Percentiles rank a stretch among this genome's conserved stretches.
phyloP scores from a whole-genome alignment of 345 rosid genomes.

The Barbarea vulgaris region DNA sequence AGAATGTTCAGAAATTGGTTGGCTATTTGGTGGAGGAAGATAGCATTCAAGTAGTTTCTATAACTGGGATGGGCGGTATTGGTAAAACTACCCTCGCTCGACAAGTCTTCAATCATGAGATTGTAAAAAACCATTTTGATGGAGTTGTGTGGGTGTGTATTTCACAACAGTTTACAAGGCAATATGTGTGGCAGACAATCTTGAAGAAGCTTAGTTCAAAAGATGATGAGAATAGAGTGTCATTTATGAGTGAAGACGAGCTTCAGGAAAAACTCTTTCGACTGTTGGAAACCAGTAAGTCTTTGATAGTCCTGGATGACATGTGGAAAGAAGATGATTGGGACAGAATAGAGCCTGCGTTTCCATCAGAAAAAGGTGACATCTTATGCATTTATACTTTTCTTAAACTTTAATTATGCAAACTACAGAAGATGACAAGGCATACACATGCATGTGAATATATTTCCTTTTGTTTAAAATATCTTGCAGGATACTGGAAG shows the following conservation, averaged over 20 bases:
- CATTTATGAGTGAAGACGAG: slow-evolving; percentile 32
- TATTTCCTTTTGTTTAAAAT: neutral
- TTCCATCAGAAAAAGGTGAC: slow-evolving; percentile 27
- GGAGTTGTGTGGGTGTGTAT: slow-evolving; percentile 45
- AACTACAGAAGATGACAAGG: neutral
- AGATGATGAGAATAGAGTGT: slow-evolving; percentile 28
- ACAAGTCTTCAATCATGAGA: slow-evolving; percentile 28
- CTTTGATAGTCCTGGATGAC: slow-evolving; percentile 53
- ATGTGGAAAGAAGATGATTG: slow-evolving; percentile 46
- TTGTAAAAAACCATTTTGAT: slow-evolving; percentile 28
- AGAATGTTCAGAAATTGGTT: slow-evolving; percentile 21
- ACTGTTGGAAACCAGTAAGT: slow-evolving; percentile 21
- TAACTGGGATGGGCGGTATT: slow-evolving; percentile 61
- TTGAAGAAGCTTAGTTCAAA: slow-evolving; percentile 26
- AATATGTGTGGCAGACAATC: slow-evolving; percentile 41
- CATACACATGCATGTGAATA: neutral
- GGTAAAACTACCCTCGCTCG: slow-evolving; percentile 56
- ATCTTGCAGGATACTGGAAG: slow-evolving; percentile 32
- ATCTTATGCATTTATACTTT: too few relatives aligned
- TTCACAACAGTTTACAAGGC: slow-evolving; percentile 40
- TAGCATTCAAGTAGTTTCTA: slow-evolving; percentile 26
- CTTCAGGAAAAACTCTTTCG: slow-evolving; percentile 24
- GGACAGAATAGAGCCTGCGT: slow-evolving; percentile 32
- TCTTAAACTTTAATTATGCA: too few relatives aligned
- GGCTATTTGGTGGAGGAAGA: slow-evolving; percentile 13